phyloP scores from a whole-genome alignment of 345 rosid genomes.

The Geranium brycei region DNA sequence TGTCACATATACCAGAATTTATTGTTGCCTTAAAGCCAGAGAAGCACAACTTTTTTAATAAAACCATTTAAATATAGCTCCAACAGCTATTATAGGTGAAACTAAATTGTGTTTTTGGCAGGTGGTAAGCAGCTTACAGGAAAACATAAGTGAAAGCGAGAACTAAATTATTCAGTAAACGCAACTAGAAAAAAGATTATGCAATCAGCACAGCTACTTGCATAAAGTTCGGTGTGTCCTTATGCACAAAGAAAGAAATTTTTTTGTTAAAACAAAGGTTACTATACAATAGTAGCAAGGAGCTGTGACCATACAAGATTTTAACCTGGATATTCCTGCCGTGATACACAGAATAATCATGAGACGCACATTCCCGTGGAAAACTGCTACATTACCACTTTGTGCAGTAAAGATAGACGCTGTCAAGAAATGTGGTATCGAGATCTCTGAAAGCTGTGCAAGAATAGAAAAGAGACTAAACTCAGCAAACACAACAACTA shows the following conservation, averaged over 20 bases:
- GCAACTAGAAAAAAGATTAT: too few species aligned
- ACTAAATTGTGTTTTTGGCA: too few species aligned
- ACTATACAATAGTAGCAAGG: slow-evolving; percentile 23
- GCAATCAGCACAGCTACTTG: background rate
- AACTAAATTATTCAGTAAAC: too few species aligned
- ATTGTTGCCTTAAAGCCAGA: too few species aligned
- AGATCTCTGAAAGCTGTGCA: slow-evolving; percentile 77
- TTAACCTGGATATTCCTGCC: slow-evolving; percentile 93
- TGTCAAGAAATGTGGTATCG: slow-evolving; percentile 83
- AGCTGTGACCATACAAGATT: slow-evolving; percentile 61
- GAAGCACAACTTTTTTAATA: too few species aligned
- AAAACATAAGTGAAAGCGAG: too few species aligned
- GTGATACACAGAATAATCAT: slow-evolving; percentile 57
- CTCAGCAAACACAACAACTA: background rate
- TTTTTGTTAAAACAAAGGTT: slow-evolving; percentile 1
- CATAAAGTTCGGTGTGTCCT: background rate
- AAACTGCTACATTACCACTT: slow-evolving; percentile 53
- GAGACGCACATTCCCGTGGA: slow-evolving; percentile 55
- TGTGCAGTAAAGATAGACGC: slow-evolving; percentile 89
- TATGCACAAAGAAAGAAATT: background rate
- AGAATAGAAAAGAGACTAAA: slow-evolving; percentile 1
- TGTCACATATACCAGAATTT: too few species aligned
- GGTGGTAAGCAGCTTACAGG: too few species aligned
- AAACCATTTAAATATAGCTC: too few species aligned
- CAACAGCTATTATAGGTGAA: too few species aligned